Conservation (phyloP, 2,329 filamentous ascomycete species). For the Pseudocercospora pini-densiflorae region DNA sequence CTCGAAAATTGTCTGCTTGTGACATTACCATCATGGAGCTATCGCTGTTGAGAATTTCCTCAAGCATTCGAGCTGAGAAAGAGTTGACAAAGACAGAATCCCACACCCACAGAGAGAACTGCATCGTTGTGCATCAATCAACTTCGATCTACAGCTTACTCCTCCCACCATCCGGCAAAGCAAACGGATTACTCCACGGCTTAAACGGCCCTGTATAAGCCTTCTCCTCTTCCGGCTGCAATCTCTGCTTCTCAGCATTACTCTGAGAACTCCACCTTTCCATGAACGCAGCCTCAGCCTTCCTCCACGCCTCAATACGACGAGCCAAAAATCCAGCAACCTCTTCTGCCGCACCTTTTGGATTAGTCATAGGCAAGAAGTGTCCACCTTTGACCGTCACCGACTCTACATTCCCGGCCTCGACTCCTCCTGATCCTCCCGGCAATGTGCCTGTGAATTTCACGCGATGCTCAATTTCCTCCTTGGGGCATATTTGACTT, state of each 20-base stretch:
- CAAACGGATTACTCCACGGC: constrained; percentile 4
- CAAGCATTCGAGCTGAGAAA: no score
- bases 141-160: not conserved
- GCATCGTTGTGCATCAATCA: no score
- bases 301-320: not conserved
- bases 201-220: constrained; percentile 1
- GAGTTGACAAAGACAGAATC: no score
- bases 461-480: constrained; percentile 61
- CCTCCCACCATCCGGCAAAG: constrained; percentile 4
- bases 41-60: no score
- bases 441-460: constrained; percentile 55
- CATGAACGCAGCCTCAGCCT: not conserved
- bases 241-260: constrained; percentile 3
- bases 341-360: constrained; percentile 63
- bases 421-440: constrained; percentile 66
- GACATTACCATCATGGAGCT: no score
- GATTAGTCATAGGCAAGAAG: constrained; percentile 78
- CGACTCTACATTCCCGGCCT: constrained; percentile 66
- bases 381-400: constrained; percentile 71
- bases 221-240: constrained; percentile 10
- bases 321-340: constrained; percentile 40
- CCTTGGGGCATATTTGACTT: constrained; percentile 49
- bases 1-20: no score
- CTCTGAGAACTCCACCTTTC: not conserved
- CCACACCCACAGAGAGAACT: no score